Evolutionary conservation across 129 eudicot species (phyloP).

Genomic region (Artemisia argyi): DNA sequence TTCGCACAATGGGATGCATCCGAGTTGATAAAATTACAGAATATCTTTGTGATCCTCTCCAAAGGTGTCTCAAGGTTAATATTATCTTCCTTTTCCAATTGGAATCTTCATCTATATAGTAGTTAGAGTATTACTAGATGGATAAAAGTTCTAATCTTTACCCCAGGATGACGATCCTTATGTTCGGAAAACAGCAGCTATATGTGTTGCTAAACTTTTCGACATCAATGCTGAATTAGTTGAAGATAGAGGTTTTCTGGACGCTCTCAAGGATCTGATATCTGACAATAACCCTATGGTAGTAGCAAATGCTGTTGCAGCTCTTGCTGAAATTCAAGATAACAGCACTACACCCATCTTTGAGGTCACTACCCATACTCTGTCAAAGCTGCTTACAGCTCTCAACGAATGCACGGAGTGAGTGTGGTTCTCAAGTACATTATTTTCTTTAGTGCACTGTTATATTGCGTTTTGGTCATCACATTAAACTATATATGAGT

Average conservation of each 20-base stretch:
- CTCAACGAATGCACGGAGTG: conserved; percentile 95
- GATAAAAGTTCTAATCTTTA: not conserved
- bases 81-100: not conserved
- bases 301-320: conserved; percentile 97
- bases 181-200: conserved; percentile 97
- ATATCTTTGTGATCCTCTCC: conserved; percentile 93
- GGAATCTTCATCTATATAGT: not conserved
- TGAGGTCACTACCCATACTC: conserved; percentile 79
- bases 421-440: conserved; percentile 29
- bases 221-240: conserved; percentile 95
- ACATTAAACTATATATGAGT: too few species aligned
- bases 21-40: conserved; percentile 96
- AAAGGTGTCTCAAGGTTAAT: conserved; percentile 86
- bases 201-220: conserved; percentile 90
- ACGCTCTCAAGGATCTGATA: conserved; percentile 84
- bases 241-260: conserved; percentile 93
- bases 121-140: not conserved
- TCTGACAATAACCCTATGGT: conserved; percentile 98
- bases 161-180: conserved; percentile 93
- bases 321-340: conserved; percentile 96
- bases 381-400: conserved; percentile 89
- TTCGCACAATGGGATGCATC: conserved; percentile 97
- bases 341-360: conserved; percentile 65
- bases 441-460: too few species aligned
- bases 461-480: too few species aligned